Conservation (phyloP, 2,329 filamentous ascomycete genomes). For the Leptosphaerulina australis region DNA sequence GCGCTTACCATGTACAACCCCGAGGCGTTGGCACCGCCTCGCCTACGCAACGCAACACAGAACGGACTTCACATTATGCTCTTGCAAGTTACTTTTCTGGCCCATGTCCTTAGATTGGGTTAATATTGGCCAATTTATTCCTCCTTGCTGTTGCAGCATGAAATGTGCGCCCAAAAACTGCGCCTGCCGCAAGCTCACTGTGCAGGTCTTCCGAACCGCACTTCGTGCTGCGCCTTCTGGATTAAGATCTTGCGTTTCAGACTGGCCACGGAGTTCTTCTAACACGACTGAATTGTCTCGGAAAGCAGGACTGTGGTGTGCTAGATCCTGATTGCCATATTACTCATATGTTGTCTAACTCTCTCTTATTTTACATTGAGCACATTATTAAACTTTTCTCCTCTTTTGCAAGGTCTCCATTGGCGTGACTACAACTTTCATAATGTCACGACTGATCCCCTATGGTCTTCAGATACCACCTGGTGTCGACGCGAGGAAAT, state of each 20-base stretch:
- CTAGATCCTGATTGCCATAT: too few relatives aligned
- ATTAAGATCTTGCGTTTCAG: background rate
- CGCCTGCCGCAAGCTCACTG: background rate
- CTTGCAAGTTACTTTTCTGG: background rate
- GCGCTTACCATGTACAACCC: too few relatives aligned
- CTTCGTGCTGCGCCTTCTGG: background rate
- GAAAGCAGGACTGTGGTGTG: too few relatives aligned
- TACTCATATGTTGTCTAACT: too few relatives aligned
- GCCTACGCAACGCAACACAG: background rate
- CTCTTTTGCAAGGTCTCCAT: too few relatives aligned
- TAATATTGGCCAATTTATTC: background rate
- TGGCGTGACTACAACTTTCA: background rate
- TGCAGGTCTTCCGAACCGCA: slow-evolving; percentile 1
- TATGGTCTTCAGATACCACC: slow-evolving; percentile 13
- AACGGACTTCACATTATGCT: background rate
- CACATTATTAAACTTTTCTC: background rate
- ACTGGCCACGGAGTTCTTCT: background rate
- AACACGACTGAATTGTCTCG: too few relatives aligned
- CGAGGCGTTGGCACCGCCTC: slow-evolving; percentile 4
- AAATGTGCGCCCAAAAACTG: background rate
- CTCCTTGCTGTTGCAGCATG: too few relatives aligned
- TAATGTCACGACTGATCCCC: slow-evolving; percentile 8
- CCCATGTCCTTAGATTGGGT: background rate
- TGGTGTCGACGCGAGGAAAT: slow-evolving; percentile 21
- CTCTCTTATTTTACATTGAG: too few relatives aligned